A percentile compares a stretch with the other conserved stretches of the same genome.
Conservation (phyloP, 495 filamentous ascomycete species). For the Coniosporium apollinis region DNA sequence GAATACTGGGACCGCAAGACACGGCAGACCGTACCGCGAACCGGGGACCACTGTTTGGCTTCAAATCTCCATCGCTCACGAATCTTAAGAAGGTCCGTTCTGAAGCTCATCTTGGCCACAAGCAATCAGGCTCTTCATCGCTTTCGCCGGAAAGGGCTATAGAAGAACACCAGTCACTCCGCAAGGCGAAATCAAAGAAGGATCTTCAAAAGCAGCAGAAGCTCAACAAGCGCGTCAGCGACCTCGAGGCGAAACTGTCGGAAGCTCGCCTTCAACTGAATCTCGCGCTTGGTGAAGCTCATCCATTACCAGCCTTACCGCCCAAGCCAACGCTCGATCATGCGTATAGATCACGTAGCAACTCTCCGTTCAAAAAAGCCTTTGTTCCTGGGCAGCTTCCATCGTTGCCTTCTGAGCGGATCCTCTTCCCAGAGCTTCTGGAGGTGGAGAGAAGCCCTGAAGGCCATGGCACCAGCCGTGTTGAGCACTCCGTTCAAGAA, state of each 20-base stretch:
- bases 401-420: conserved; percentile 41
- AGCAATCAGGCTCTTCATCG: conserved; percentile 13
- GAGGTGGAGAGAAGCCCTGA: not conserved
- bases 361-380: conserved; percentile 25
- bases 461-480: not conserved
- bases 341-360: not conserved
- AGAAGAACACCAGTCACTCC: conserved; percentile 19
- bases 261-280: conserved; percentile 41
- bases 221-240: conserved; percentile 45
- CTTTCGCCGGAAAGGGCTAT: conserved; percentile 7
- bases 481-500: not conserved
- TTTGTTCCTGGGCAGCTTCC: conserved; percentile 41
- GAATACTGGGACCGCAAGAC: conserved; percentile 2
- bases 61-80: conserved; percentile 18
- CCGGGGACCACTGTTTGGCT: conserved; percentile 6
- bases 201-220: conserved; percentile 45
- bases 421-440: conserved; percentile 21
- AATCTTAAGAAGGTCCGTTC: conserved; percentile 23
- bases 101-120: not conserved
- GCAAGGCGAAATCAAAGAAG: conserved; percentile 38
- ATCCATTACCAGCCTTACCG: conserved; percentile 19
- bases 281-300: conserved; percentile 29
- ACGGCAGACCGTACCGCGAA: conserved; percentile 5
- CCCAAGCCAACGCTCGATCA: conserved; percentile 14
- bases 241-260: conserved; percentile 45